Percentiles rank a stretch among this genome's conserved stretches.
Evolutionary conservation across 495 filamentous ascomycete species (phyloP).

Genomic region (Penicillium steckii): DNA sequence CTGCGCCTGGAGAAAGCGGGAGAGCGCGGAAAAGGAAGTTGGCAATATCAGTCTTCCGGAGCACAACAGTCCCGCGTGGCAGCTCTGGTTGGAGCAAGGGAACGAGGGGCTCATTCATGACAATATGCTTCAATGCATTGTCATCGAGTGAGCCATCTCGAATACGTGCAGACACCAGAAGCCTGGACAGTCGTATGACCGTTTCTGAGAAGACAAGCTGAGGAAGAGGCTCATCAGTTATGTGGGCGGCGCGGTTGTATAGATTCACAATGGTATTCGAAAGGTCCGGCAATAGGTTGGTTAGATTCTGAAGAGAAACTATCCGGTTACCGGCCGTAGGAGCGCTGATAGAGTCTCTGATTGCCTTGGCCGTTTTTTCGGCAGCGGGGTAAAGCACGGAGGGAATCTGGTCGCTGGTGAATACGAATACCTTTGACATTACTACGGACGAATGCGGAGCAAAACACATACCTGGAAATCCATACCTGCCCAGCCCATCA

Average conservation of each 20-base stretch:
- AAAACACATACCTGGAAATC: slow-evolving; percentile 71
- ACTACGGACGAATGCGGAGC: not conserved
- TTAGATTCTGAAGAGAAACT: slow-evolving; percentile 61
- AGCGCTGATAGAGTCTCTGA: slow-evolving; percentile 41
- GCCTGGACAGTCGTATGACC: slow-evolving; percentile 72
- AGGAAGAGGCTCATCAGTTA: slow-evolving; percentile 78
- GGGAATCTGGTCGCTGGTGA: slow-evolving; percentile 51
- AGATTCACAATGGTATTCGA: slow-evolving; percentile 79
- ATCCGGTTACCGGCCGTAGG: slow-evolving; percentile 46
- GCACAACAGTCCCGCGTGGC: slow-evolving; percentile 38
- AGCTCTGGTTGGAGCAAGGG: slow-evolving; percentile 39
- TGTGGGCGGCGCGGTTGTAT: slow-evolving; percentile 71
- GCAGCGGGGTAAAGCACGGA: slow-evolving; percentile 57
- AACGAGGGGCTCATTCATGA: slow-evolving; percentile 52
- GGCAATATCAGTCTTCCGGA: slow-evolving; percentile 64
- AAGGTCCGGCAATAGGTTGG: slow-evolving; percentile 66
- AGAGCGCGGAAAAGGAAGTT: slow-evolving; percentile 70
- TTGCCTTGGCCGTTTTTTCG: slow-evolving; percentile 53
- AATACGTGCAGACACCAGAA: slow-evolving; percentile 69
- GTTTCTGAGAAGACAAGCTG: slow-evolving; percentile 79
- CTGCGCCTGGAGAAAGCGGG: slow-evolving; percentile 56
- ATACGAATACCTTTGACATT: not conserved
- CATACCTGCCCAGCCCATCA: slow-evolving; percentile 81
- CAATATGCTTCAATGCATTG: slow-evolving; percentile 64
- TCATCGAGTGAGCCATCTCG: slow-evolving; percentile 67